phyloP scores from a whole-genome alignment of 2,329 filamentous ascomycete species.

The Aspergillus sp. region DNA sequence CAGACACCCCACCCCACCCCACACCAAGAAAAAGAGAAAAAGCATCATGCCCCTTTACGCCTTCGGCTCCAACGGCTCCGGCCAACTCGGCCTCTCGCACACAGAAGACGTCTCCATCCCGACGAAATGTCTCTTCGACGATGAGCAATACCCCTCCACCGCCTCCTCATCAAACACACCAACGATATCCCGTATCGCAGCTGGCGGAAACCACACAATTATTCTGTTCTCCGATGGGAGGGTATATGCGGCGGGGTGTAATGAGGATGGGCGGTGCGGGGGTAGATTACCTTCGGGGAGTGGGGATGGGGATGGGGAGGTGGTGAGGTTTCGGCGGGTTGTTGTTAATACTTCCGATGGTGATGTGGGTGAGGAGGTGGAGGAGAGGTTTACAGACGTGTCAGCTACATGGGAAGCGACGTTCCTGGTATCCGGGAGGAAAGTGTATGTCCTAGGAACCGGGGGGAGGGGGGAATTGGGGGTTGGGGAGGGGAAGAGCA shows the following conservation, averaged over 20 bases:
- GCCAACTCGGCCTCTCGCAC: slow-evolving; percentile 72
- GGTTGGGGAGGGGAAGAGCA: slow-evolving; percentile 47
- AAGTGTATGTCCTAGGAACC: slow-evolving; percentile 65
- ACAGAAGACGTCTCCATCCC: slow-evolving; percentile 70
- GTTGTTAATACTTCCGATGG: slow-evolving; percentile 13
- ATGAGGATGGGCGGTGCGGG: slow-evolving; percentile 51
- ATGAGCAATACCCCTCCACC: slow-evolving; percentile 30
- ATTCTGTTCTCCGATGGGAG: slow-evolving; percentile 62
- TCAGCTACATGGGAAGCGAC: slow-evolving; percentile 81
- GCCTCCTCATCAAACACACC: background rate
- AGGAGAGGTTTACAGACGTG: slow-evolving; percentile 48
- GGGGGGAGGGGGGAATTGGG: slow-evolving; percentile 74
- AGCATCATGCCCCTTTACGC: slow-evolving; percentile 59
- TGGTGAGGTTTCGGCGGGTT: slow-evolving; percentile 32
- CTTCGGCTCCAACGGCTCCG: slow-evolving; percentile 75
- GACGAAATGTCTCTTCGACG: slow-evolving; percentile 61
- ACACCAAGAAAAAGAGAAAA: too few relatives aligned
- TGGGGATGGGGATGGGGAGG: background rate
- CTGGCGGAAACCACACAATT: slow-evolving; percentile 88
- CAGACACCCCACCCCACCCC: too few relatives aligned
- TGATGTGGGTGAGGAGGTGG: background rate
- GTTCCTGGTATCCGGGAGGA: slow-evolving; percentile 57
- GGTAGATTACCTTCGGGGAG: background rate
- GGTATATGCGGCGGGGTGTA: slow-evolving; percentile 68
- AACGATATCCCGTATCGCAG: slow-evolving; percentile 44